Conservation (phyloP, 1,284 basidiomycete genomes). For the Psilocybe mexicana region DNA sequence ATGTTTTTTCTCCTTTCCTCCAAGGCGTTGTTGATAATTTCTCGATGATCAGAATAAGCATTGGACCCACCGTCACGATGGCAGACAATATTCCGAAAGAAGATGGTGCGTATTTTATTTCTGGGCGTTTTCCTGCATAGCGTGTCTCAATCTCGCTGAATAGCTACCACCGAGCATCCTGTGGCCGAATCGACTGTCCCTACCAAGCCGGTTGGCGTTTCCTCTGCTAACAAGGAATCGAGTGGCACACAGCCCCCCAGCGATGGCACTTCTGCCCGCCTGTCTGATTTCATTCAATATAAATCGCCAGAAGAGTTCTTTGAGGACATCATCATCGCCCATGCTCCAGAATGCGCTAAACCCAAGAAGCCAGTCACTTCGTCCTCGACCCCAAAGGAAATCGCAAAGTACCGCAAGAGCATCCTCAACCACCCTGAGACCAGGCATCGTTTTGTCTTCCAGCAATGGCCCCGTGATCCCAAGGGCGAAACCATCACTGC, state of each 20-base stretch:
- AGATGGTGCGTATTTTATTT: too few relatives aligned
- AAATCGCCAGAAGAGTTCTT: not conserved
- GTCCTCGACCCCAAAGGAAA: conserved; percentile 4
- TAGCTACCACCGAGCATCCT: not conserved
- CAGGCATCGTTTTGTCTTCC: conserved; percentile 27
- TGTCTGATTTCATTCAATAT: not conserved
- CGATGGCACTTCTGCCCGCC: not conserved
- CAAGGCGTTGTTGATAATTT: not conserved
- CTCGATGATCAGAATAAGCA: not conserved
- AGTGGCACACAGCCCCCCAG: not conserved
- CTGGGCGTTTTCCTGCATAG: not conserved
- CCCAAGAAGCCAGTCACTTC: not conserved
- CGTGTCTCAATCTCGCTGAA: not conserved
- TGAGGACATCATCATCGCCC: conserved; percentile 5
- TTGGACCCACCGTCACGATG: too few relatives aligned
- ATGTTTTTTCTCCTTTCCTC: not conserved
- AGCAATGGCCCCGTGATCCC: conserved; percentile 36
- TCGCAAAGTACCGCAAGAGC: conserved; percentile 6
- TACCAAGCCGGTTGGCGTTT: not conserved
- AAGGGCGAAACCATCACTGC: conserved; percentile 27
- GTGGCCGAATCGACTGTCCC: not conserved
- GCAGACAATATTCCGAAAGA: too few relatives aligned
- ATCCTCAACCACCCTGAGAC: conserved; percentile 11
- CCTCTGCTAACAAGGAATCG: not conserved
- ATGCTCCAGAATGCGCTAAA: not conserved